Percentiles rank a stretch among this genome's conserved stretches.
phyloP scores from a whole-genome alignment of 2,329 filamentous ascomycete species.

The Ophiostoma novo-ulmi region DNA sequence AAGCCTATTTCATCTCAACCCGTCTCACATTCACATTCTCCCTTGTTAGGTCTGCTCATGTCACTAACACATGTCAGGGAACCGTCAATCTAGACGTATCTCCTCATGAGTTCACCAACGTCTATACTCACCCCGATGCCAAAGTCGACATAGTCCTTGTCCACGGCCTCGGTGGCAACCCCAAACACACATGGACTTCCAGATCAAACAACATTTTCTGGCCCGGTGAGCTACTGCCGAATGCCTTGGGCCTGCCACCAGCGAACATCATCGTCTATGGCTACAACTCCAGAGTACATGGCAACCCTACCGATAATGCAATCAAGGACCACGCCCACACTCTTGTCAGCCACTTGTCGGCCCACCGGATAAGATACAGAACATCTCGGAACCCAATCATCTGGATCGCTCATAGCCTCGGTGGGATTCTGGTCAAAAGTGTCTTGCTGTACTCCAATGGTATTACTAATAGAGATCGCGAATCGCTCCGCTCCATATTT shows the following conservation, averaged over 20 bases:
- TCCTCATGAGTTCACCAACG: constrained; percentile 53
- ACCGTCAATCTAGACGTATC: constrained; percentile 17
- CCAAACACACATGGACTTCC: constrained; percentile 58
- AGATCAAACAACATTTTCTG: constrained; percentile 58
- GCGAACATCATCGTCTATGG: constrained; percentile 67
- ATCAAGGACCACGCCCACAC: constrained; percentile 68
- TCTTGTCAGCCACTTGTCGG: constrained; percentile 56
- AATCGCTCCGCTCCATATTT: constrained; percentile 63
- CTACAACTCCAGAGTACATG: constrained; percentile 64
- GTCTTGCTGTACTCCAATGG: constrained; percentile 64
- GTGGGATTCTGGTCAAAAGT: constrained; percentile 66
- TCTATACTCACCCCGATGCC: constrained; percentile 55
- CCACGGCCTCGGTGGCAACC: constrained; percentile 64
- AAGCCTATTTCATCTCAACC: neutral
- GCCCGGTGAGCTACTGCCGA: constrained; percentile 63
- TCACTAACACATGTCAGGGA: constrained; percentile 2
- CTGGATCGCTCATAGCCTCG: constrained; percentile 69
- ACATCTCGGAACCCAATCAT: constrained; percentile 62
- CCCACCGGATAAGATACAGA: constrained; percentile 56
- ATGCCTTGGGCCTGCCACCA: constrained; percentile 50
- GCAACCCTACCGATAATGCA: constrained; percentile 55
- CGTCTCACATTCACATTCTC: neutral
- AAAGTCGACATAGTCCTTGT: constrained; percentile 63
- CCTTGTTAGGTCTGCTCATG: neutral
- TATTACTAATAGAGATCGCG: constrained; percentile 53